Evolutionary conservation across 164 flowering plant genomes (phyloP), one percentile per base, ranked within the genome.

Genomic region (Kalanchoe fedtschenkoi): DNA sequence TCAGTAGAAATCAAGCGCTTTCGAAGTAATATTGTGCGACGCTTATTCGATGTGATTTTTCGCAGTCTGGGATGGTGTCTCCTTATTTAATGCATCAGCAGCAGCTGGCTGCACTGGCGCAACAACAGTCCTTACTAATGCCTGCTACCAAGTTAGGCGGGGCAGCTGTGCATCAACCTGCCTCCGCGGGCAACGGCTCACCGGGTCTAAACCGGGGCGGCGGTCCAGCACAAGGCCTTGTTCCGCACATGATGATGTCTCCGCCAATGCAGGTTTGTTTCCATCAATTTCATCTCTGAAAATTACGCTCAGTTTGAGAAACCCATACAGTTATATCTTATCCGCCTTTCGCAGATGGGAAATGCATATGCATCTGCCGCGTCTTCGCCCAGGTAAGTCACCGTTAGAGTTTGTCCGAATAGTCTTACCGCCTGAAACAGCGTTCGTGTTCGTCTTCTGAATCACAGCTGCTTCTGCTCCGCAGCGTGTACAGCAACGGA

Each of bases 21-120:
- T 8, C n/a, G 28, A 22, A 22, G 29, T 47, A 4, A n/a, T n/a
- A n/a, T n/a, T n/a, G n/a, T n/a, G n/a, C n/a, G n/a, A n/a, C n/a
- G n/a, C n/a, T 10, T 24, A 47, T 47, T 19, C 21, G 55, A 47
- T 11, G 55, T 61, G 34, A 32, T n/a, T 66, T 61, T 64, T 2
- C 60, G 65, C 70, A 74, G 77, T 42, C 77, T 16, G 55, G 63
- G 10, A 74, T 71, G 74, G 64, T 57, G 34, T 74, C 77, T 60
- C 74, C 77, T 34, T 70, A 68, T 66, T 60, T 68, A 2, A 55
- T 63, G 44, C 65, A 67, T 65, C 74, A 70, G 44, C 69, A 74
- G 56, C 74, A 74, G 47, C 60, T 62, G 41, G 65, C 68, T 7
- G 60, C 66, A 46, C 65, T 68, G 14, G 57, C 68, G 41, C 72